phyloP scores from a whole-genome alignment of 495 filamentous ascomycete species.

The Xylaria bambusicola region DNA sequence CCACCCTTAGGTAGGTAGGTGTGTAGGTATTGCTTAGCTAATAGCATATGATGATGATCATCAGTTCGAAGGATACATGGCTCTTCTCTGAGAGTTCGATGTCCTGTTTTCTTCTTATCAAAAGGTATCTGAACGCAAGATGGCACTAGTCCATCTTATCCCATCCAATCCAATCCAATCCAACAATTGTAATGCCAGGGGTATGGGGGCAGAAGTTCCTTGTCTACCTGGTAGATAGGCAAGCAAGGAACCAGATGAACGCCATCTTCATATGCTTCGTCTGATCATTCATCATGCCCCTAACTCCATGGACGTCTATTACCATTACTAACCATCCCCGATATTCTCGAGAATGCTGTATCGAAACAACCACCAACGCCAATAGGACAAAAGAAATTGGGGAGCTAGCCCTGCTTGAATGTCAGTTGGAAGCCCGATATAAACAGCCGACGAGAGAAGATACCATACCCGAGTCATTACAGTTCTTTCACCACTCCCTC shows the following conservation, averaged over 20 bases:
- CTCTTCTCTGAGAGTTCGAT: too few species aligned
- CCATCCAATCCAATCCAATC: too few species aligned
- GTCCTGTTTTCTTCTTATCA: too few species aligned
- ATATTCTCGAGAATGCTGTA: neutral
- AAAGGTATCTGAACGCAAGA: too few species aligned
- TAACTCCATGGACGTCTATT: neutral
- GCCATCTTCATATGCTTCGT: constrained; percentile 1
- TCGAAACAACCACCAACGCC: neutral
- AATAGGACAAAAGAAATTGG: constrained; percentile 2
- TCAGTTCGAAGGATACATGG: too few species aligned
- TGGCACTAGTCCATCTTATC: too few species aligned
- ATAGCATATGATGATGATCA: too few species aligned
- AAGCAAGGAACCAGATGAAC: neutral
- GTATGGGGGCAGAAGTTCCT: neutral
- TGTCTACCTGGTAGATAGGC: too few species aligned
- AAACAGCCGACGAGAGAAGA: neutral
- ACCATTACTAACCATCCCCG: neutral
- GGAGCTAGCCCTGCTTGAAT: neutral
- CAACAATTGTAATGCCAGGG: too few species aligned
- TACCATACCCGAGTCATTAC: neutral
- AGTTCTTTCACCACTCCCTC: neutral
- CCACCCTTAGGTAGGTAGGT: too few species aligned
- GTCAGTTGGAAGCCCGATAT: neutral
- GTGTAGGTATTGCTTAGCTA: too few species aligned
- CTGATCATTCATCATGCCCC: neutral